These are phyloP conservation scores for Mimosa bimucronata DNA, from an alignment of 306 rosid species.

Conservation along the genomic window DNA sequence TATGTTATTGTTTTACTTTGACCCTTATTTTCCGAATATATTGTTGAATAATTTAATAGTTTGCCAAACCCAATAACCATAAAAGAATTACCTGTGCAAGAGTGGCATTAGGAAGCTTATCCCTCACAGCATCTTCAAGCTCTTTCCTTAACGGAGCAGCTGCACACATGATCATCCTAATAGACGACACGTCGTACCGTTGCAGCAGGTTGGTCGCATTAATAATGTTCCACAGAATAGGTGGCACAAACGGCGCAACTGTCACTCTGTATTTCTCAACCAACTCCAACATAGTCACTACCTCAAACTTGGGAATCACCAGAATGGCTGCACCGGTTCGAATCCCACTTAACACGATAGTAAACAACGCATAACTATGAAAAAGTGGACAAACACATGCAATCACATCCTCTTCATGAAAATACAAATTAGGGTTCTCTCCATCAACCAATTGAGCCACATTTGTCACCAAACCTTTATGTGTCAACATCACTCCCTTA, in stretches of 20 bases:
- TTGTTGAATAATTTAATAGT: no score
- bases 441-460: constrained; percentile 81
- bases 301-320: constrained; percentile 65
- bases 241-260: constrained; percentile 75
- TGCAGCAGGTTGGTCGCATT: not conserved
- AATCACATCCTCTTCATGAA: constrained; percentile 62
- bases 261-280: constrained; percentile 59
- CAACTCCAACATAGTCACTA: constrained; percentile 44
- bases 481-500: constrained; percentile 80
- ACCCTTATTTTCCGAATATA: no score
- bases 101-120: constrained; percentile 60
- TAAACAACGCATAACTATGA: constrained; percentile 73
- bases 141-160: constrained; percentile 81
- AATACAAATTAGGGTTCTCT: constrained; percentile 63
- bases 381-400: constrained; percentile 81
- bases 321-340: constrained; percentile 75
- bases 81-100: constrained; percentile 65
- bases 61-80: no score
- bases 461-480: constrained; percentile 62
- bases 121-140: constrained; percentile 59
- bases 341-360: constrained; percentile 62
- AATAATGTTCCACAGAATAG: constrained; percentile 64
- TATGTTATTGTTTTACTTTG: no score
- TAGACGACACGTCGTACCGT: constrained; percentile 65
- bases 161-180: constrained; percentile 63